Base-by-base conservation (phyloP, 2,329 filamentous ascomycete species). In the Alternaria sp. region DNA sequence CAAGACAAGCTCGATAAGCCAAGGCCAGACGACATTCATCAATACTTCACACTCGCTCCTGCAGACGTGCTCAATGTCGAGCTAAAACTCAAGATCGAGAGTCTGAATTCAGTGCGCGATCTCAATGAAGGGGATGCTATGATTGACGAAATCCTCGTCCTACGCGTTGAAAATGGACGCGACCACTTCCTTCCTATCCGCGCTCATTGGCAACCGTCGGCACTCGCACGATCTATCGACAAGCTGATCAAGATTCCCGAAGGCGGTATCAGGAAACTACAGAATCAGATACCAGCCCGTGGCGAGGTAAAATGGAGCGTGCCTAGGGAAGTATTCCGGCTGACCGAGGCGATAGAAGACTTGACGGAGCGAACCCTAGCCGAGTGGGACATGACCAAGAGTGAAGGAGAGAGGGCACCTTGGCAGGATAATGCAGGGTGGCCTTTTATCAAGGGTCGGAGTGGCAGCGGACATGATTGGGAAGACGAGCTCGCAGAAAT, bases 171-270 rank as follows among this genome's bases (percentile, higher is more conserved):
- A 11, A 87, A 90, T 53, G 96, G 96, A 0, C 87, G 93, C 48
- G 95, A 99, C 70, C 91, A 98, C 74, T 99, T 99, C 74, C 87
- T 99, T 39, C 90, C 93, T 0, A 83, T 97, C 0, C 88, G 87
- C 24, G 95, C 87, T 0, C 82, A 80, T 1, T 99, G 95, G 94
- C 81, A 90, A 4, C 91, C 91, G 8, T 93, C 92, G 0, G 91
- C 89, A 69, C 91, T 98, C 49, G 92, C 92, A 0, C 88, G 92
- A 38, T 94, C 91, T 0, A 85, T 99, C n/a, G 90, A 94, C 61
- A 94, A 96, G 71, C 85, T 99, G 8, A 92, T 96, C 51, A 88
- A 90, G 18, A 88, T 97, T 5, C 94, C 95, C 0, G 89, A 94
- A 86, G 83, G 85, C 18, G 87, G 87, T 11, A 93, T 94, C 5